A percentile compares a stretch with the other conserved stretches of the same genome.
Conservation (phyloP, 306 rosid genomes). For the Cajanus cajan region DNA sequence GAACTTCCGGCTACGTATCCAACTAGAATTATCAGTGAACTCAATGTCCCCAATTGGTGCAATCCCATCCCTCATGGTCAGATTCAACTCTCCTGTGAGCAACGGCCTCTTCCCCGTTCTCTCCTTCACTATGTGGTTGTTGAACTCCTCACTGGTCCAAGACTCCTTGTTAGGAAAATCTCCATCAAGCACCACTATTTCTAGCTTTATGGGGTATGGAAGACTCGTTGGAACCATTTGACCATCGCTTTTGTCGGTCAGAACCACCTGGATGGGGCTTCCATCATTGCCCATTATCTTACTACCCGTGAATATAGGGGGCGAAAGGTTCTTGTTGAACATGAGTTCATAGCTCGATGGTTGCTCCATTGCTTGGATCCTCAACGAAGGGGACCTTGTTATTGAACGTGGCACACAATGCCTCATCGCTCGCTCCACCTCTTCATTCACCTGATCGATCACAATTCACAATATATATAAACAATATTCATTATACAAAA, state of each 20-base stretch:
- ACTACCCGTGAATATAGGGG: conserved; percentile 67
- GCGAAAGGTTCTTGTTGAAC: conserved; percentile 41
- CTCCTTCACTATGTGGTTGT: conserved; percentile 60
- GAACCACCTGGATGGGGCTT: conserved; percentile 44
- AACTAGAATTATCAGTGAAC: conserved; percentile 84
- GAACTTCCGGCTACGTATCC: conserved; percentile 84
- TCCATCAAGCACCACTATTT: conserved; percentile 80
- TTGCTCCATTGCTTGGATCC: conserved; percentile 52
- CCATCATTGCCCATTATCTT: conserved; percentile 46
- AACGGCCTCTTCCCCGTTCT: conserved; percentile 74
- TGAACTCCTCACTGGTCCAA: conserved; percentile 67
- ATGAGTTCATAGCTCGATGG: conserved; percentile 44
- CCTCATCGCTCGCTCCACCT: conserved; percentile 53
- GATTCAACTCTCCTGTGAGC: conserved; percentile 64
- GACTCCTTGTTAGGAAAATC: conserved; percentile 49
- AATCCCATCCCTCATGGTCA: conserved; percentile 56
- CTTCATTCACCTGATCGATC: conserved; percentile 76
- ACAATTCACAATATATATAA: too few species aligned
- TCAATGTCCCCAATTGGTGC: conserved; percentile 63
- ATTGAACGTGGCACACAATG: conserved; percentile 38
- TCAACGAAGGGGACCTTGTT: conserved; percentile 56
- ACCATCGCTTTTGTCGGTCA: conserved; percentile 45
- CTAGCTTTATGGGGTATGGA: conserved; percentile 51
- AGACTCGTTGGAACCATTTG: conserved; percentile 38
- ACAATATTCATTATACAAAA: background rate